Conservation (phyloP, 352 stramenopile species). For the Globisporangium nodosum region DNA sequence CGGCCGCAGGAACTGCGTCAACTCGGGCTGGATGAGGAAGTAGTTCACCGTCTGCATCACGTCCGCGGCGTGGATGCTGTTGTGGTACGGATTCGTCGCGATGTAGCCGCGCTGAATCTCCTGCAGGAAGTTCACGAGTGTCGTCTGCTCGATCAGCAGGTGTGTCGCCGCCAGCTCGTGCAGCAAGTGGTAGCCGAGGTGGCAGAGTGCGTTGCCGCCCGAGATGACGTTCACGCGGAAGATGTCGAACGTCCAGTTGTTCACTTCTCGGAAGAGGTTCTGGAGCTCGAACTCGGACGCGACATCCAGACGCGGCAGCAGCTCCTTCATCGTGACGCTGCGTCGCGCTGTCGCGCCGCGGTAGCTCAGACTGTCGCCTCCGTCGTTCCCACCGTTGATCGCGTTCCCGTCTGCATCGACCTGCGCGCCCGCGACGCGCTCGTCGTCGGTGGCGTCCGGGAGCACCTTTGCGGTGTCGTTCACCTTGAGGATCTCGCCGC, state of each 20-base stretch:
- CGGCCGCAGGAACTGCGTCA: conserved; percentile 68
- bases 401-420: conserved; percentile 2
- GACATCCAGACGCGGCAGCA: conserved; percentile 51
- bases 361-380: not conserved
- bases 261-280: conserved; percentile 47
- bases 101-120: conserved; percentile 85
- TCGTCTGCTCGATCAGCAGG: conserved; percentile 52
- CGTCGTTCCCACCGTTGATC: conserved; percentile 11
- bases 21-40: conserved; percentile 71
- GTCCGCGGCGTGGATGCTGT: conserved; percentile 85
- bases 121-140: conserved; percentile 69
- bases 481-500: conserved; percentile 63
- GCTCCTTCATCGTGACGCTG: conserved; percentile 55
- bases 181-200: conserved; percentile 75
- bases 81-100: conserved; percentile 85
- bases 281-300: conserved; percentile 67
- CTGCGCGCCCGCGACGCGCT: conserved; percentile 4
- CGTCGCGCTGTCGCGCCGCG: conserved; percentile 7
- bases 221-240: conserved; percentile 70
- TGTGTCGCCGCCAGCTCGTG: conserved; percentile 51
- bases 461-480: conserved; percentile 69
- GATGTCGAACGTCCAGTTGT: conserved; percentile 72
- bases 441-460: conserved; percentile 30
- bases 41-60: conserved; percentile 88
- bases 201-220: conserved; percentile 61